Base-by-base conservation (phyloP, 108 stramenopile species). In the Cyclotella kingstonii region DNA sequence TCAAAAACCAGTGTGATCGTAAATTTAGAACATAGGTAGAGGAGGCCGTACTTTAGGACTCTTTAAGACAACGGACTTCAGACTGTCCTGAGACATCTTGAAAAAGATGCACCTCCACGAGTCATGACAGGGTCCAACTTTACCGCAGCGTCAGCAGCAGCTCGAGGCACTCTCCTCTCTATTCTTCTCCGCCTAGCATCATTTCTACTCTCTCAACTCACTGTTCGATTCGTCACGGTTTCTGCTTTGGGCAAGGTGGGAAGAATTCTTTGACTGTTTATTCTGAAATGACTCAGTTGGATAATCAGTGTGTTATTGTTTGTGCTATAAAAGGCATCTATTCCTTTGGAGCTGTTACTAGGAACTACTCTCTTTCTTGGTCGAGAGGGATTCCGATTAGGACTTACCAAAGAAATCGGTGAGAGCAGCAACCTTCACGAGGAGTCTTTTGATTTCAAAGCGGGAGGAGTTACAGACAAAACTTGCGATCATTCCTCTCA, bases 371-470 rank as follows among this genome's bases (percentile, higher is more conserved):
- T 94, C 9, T 96, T 94, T 70, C 57, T 96, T 10, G 86, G 89
- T 54, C 70, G 95, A 8, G 95, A 96, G 69, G 91, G 90, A 14
- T 91, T 93, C 73, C 91, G 95, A 11, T 59, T 96, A 45, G 87
- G 80, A 2, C 70, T 89, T 36, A 84, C 83, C 14, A 76, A 76
- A 34, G 84, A 80, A 25, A 35, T 70, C 12, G 39, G 44, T 45
- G 73, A 27, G 1, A 40, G n/a, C n/a, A n/a, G n/a, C n/a, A n/a
- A n/a, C n/a, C n/a, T n/a, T n/a, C n/a, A n/a, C n/a, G n/a, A n/a
- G n/a, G n/a, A n/a, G n/a, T n/a, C n/a, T n/a, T n/a, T n/a, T n/a
- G n/a, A n/a, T n/a, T n/a, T n/a, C n/a, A n/a, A n/a, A n/a, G n/a
- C n/a, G n/a, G n/a, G n/a, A n/a, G n/a, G n/a, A n/a, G n/a, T n/a